These are phyloP conservation scores for Barnettozyma hawaiiensis DNA, from an alignment of 1,139 yeast genomes.

Conservation along the genomic window DNA sequence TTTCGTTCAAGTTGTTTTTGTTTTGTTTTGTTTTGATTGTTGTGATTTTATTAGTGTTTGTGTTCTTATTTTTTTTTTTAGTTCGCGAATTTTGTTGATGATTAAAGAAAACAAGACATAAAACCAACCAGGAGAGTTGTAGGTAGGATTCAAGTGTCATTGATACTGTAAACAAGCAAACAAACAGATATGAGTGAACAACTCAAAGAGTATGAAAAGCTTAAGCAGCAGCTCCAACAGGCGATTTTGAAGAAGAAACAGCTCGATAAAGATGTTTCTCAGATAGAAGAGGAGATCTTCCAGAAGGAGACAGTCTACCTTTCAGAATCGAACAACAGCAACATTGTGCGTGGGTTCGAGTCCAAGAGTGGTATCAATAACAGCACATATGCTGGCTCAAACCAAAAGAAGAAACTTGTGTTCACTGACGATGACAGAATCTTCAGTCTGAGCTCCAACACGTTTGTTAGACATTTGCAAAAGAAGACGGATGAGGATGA, in stretches of 20 bases:
- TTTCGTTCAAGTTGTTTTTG: too few species aligned
- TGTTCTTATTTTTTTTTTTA: too few species aligned
- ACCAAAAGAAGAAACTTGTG: constrained; percentile 44
- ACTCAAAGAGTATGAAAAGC: constrained; percentile 56
- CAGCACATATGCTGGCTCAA: constrained; percentile 31
- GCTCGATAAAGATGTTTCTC: constrained; percentile 55
- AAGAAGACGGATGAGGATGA: constrained; percentile 31
- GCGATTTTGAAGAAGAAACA: constrained; percentile 59
- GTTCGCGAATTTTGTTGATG: too few species aligned
- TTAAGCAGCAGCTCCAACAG: constrained; percentile 63
- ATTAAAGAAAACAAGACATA: too few species aligned
- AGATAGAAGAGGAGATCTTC: constrained; percentile 75
- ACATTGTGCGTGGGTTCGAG: constrained; percentile 86
- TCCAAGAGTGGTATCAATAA: constrained; percentile 37
- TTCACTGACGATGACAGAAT: constrained; percentile 80
- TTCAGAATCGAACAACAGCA: constrained; percentile 45
- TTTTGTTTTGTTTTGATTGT: too few species aligned
- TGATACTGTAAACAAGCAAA: too few species aligned
- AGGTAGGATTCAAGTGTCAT: too few species aligned
- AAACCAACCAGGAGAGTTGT: too few species aligned
- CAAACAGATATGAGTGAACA: constrained; percentile 9
- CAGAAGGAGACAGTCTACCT: constrained; percentile 77
- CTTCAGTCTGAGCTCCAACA: constrained; percentile 74
- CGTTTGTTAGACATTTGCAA: constrained; percentile 58
- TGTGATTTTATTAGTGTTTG: too few species aligned